phyloP scores from a whole-genome alignment of 2,329 filamentous ascomycete genomes.

The Penicillium sumatraense region DNA sequence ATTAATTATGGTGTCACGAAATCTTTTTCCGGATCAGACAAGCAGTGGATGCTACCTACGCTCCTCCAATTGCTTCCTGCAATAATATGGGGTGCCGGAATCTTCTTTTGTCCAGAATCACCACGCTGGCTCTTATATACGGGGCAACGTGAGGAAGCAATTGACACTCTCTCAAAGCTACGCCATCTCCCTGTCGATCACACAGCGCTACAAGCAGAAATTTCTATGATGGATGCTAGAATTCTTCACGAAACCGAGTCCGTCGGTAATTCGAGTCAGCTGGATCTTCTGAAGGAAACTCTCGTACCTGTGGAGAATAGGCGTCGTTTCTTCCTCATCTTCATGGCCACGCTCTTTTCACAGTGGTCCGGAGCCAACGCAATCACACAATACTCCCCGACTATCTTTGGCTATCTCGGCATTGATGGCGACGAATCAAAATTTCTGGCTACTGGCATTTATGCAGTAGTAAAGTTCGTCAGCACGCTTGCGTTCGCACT shows the following conservation, averaged over 20 bases:
- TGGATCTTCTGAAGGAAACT: conserved; percentile 39
- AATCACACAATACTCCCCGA: conserved; percentile 51
- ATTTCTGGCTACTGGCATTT: conserved; percentile 50
- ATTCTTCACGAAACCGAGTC: conserved; percentile 42
- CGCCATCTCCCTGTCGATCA: conserved; percentile 44
- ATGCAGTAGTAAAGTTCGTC: conserved; percentile 50
- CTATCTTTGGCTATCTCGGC: conserved; percentile 31
- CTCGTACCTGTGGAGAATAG: conserved; percentile 44
- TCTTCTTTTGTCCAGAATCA: conserved; percentile 24
- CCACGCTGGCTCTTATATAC: conserved; percentile 26
- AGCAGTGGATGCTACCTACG: conserved; percentile 29
- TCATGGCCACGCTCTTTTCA: conserved; percentile 46
- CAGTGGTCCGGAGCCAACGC: conserved; percentile 53
- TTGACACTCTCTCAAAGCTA: conserved; percentile 29
- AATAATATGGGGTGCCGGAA: conserved; percentile 17
- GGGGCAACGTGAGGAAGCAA: conserved; percentile 20
- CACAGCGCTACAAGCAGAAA: conserved; percentile 33
- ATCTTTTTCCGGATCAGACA: conserved; percentile 16
- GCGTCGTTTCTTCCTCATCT: conserved; percentile 44
- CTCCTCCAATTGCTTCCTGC: conserved; percentile 25
- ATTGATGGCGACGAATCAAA: conserved; percentile 29
- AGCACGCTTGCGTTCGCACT: conserved; percentile 49
- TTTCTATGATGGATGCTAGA: conserved; percentile 32
- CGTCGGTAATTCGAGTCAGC: conserved; percentile 34
- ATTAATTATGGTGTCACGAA: conserved; percentile 27